Conservation (phyloP, 2,329 filamentous ascomycete species). For the Hymenoscyphus scutula region DNA sequence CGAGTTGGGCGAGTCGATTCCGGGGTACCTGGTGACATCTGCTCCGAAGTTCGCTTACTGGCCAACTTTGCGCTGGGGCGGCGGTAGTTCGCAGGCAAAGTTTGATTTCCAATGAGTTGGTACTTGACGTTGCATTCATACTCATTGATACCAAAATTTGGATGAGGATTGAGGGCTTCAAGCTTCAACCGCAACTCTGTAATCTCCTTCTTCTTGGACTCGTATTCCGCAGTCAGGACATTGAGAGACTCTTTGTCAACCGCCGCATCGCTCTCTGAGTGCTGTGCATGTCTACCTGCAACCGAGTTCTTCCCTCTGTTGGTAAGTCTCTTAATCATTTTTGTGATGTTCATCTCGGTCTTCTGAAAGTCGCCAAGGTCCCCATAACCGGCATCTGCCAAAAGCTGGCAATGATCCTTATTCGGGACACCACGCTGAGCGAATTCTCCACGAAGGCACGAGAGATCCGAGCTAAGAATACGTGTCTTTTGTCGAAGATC, state of each 20-base stretch:
- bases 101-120: slow-evolving; percentile 4
- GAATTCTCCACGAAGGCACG: slow-evolving; percentile 2
- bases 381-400: neutral
- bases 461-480: neutral
- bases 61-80: neutral
- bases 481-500: neutral
- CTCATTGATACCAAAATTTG: neutral
- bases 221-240: neutral
- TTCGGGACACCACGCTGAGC: neutral
- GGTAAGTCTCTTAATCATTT: neutral
- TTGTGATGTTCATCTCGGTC: neutral
- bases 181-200: neutral
- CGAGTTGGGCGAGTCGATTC: neutral
- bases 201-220: neutral
- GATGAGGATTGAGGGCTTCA: neutral
- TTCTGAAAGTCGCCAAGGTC: neutral
- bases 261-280: neutral
- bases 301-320: neutral
- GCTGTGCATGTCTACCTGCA: neutral
- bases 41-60: neutral
- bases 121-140: neutral
- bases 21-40: neutral
- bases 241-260: neutral
- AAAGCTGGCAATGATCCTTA: neutral
- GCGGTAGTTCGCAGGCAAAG: neutral